These are phyloP conservation scores for Neoconidiobolus thromboides DNA, from an alignment of 371 early-diverging fungal species.

Conservation along the genomic window DNA sequence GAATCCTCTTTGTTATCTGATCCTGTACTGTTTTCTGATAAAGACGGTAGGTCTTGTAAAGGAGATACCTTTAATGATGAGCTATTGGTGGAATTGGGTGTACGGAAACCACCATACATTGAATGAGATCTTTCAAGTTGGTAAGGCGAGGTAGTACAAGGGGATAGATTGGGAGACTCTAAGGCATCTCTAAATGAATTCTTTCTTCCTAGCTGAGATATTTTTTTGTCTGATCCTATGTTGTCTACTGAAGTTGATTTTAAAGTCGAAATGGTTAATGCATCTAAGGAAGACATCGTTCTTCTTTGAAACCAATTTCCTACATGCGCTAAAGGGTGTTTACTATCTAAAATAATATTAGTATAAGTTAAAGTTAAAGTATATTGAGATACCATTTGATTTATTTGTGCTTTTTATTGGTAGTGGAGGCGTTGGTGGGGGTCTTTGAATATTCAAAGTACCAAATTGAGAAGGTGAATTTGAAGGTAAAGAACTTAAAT, in stretches of 20 bases:
- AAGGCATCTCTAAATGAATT: background rate
- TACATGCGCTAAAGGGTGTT: no score
- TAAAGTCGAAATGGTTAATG: background rate
- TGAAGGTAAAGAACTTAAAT: no score
- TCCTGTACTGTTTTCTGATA: background rate
- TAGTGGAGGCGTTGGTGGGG: no score
- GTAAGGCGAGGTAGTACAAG: background rate
- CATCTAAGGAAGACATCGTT: background rate
- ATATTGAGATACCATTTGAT: no score
- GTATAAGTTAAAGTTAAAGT: no score
- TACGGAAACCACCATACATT: slow-evolving; percentile 4
- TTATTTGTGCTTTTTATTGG: no score
- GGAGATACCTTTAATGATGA: background rate
- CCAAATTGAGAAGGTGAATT: no score
- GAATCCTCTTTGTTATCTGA: background rate
- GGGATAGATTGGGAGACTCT: background rate
- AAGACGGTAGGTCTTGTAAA: background rate
- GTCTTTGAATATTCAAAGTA: no score
- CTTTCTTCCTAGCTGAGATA: background rate
- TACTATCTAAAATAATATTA: no score
- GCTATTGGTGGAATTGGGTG: background rate
- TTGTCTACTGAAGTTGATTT: background rate
- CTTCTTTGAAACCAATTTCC: background rate
- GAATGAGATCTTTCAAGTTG: slow-evolving; percentile 3
- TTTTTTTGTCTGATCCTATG: background rate